Conservation (phyloP, 2,329 filamentous ascomycete genomes). For the Chlorencoelia australis region DNA sequence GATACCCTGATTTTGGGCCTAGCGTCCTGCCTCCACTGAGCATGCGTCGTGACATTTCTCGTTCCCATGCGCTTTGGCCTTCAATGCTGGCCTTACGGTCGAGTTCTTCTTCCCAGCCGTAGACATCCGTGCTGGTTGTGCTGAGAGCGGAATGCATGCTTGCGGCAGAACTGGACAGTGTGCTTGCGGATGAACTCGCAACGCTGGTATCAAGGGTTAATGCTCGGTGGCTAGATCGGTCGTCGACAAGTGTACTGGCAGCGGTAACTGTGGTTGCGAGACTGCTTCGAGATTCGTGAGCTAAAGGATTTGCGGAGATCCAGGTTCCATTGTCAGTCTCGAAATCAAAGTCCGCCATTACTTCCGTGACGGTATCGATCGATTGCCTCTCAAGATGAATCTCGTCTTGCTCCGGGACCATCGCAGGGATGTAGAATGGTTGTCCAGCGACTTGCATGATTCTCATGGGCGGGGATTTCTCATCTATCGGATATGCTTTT, state of each 20-base stretch:
- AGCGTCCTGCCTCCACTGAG: slow-evolving; percentile 15
- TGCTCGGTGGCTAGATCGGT: slow-evolving; percentile 11
- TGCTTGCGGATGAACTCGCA: slow-evolving; percentile 27
- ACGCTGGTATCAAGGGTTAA: slow-evolving; percentile 19
- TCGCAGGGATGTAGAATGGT: slow-evolving; percentile 23
- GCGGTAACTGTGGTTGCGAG: slow-evolving; percentile 19
- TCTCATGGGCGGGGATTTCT: slow-evolving; percentile 7
- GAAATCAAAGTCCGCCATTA: slow-evolving; percentile 22
- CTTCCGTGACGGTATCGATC: slow-evolving; percentile 13
- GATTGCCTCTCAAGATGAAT: slow-evolving; percentile 8
- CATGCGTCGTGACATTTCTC: slow-evolving; percentile 12
- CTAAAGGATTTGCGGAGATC: slow-evolving; percentile 21
- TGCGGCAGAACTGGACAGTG: slow-evolving; percentile 23
- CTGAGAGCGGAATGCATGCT: slow-evolving; percentile 23
- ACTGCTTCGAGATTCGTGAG: slow-evolving; percentile 19
- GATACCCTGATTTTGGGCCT: slow-evolving; percentile 9
- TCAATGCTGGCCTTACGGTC: slow-evolving; percentile 26
- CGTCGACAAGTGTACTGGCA: slow-evolving; percentile 16
- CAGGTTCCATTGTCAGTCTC: slow-evolving; percentile 20
- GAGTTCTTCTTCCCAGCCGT: slow-evolving; percentile 45
- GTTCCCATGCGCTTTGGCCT: slow-evolving; percentile 13
- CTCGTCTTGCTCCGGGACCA: slow-evolving; percentile 22
- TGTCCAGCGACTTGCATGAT: slow-evolving; percentile 16
- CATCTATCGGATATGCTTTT: slow-evolving; percentile 15
- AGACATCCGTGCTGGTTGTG: slow-evolving; percentile 32